Evolutionary conservation across 352 stramenopile genomes (phyloP), one percentile per base, ranked within the genome.

Genomic region (Pythium guiyangense): DNA sequence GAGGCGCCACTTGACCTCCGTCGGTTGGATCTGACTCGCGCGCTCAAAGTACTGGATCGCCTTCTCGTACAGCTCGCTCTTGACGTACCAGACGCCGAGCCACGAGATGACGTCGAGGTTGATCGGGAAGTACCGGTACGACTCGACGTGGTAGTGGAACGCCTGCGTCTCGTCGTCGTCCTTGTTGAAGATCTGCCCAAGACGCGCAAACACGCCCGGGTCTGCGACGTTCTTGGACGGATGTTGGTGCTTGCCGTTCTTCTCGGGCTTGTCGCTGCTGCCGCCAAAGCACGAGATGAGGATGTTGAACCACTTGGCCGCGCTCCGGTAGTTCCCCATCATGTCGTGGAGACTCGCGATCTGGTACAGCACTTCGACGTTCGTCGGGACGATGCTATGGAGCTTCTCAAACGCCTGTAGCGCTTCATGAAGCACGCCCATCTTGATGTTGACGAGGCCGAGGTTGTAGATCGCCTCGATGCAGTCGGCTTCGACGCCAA

Each of bases 401-500:
- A 99, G 77, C 69, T 98, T 98, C 63, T 98, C 94, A 70, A 99
- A 99, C 18, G 92, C 95, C 59, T 97, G 86, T 0, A 98, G 84
- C 31, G 95, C 90, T 60, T 98, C 94, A 35, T 91, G 77, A 27
- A 93, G 62, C 20, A 95, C 76, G 12, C 83, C 84, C 73, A 97
- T 91, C 64, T 94, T 88, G 57, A 90, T 92, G 59, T 93, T 92
- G 40, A 91, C 86, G 14, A 92, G 66, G 0, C 96, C 96, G 14
- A 99, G 83, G 60, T 99, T 98, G 74, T 97, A 99, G 50, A 99
- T 98, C 11, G 96, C 94, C 66, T 98, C 92, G 26, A 95, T 91
- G 56, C 92, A 98, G 71, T 97, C 90, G 12, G 90, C 90, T 77
- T 99, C 91, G 22, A 99, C 91, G 26, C 84, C 84, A 17, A 94